Percentiles rank a stretch among this genome's conserved stretches.
These are phyloP conservation scores for Coemansia sp. DNA, from an alignment of 192 early-diverging fungal species.

Conservation along the genomic window DNA sequence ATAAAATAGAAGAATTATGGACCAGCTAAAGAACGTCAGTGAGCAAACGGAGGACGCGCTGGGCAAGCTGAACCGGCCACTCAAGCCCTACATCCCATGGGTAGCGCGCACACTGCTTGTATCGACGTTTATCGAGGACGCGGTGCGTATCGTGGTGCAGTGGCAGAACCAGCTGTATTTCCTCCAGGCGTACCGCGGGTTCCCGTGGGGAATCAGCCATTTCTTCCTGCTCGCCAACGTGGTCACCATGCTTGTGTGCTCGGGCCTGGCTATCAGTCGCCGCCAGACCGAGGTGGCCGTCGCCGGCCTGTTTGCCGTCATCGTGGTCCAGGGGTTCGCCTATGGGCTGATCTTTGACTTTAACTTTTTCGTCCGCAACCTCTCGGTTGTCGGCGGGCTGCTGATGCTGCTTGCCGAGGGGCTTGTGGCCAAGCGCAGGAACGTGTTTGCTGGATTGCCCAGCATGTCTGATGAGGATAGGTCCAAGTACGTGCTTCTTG, in stretches of 20 bases:
- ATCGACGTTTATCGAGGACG: slow-evolving; percentile 94
- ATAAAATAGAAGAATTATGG: slow-evolving; percentile 19
- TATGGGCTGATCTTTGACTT: slow-evolving; percentile 94
- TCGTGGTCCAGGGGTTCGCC: slow-evolving; percentile 86
- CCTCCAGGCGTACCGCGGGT: slow-evolving; percentile 76
- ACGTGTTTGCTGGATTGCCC: slow-evolving; percentile 87
- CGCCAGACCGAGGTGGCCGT: slow-evolving; percentile 84
- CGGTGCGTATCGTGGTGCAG: slow-evolving; percentile 84
- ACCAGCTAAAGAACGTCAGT: slow-evolving; percentile 49
- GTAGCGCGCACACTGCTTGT: slow-evolving; percentile 94
- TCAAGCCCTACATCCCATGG: slow-evolving; percentile 90
- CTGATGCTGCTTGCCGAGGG: slow-evolving; percentile 92
- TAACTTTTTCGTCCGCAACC: slow-evolving; percentile 86
- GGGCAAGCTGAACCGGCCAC: slow-evolving; percentile 70
- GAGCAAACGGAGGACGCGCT: slow-evolving; percentile 75
- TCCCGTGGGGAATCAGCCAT: slow-evolving; percentile 80
- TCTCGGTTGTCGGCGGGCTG: slow-evolving; percentile 93
- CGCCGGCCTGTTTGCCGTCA: slow-evolving; percentile 76
- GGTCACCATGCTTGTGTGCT: slow-evolving; percentile 81
- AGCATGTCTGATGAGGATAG: slow-evolving; percentile 81
- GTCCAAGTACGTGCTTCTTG: slow-evolving; percentile 89
- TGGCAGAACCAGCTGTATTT: slow-evolving; percentile 89
- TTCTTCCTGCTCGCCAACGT: slow-evolving; percentile 87
- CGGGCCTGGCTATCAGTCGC: slow-evolving; percentile 79
- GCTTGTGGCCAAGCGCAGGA: slow-evolving; percentile 64